A percentile compares a stretch with the other conserved stretches of the same genome.
Conservation (phyloP, 768 basidiomycete species). For the Gautieria morchelliformis region DNA sequence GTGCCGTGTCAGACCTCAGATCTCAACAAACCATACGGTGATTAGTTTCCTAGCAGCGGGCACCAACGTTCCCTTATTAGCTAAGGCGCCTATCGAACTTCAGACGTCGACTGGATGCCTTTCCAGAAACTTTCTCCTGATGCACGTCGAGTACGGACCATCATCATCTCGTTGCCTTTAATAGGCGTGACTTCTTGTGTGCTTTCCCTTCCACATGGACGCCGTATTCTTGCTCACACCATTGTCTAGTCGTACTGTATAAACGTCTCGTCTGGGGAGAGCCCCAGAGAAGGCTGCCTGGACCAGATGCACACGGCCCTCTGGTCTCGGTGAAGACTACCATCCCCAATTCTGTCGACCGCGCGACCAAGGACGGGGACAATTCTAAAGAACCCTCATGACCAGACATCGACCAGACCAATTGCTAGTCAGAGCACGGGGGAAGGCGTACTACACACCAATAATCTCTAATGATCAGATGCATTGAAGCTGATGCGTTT, state of each 20-base stretch:
- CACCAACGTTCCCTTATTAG: too few species aligned
- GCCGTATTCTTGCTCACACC: constrained; percentile 1
- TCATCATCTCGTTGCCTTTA: constrained; percentile 56
- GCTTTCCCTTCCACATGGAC: constrained; percentile 16
- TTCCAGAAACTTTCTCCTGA: constrained; percentile 31
- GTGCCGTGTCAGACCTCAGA: too few species aligned
- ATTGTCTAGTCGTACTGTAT: constrained; percentile 48
- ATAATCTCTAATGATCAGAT: neutral
- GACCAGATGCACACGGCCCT: constrained; percentile 4
- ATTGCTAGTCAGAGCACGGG: neutral
- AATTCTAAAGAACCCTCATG: neutral
- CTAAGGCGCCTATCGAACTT: too few species aligned
- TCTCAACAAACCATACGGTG: too few species aligned
- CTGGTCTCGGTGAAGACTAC: constrained; percentile 5
- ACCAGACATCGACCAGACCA: neutral
- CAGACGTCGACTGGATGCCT: neutral
- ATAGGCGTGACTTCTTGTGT: constrained; percentile 56
- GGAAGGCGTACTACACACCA: neutral
- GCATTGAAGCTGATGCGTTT: neutral
- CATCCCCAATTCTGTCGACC: neutral
- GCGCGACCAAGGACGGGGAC: neutral
- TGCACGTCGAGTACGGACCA: constrained; percentile 36
- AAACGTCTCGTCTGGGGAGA: constrained; percentile 50
- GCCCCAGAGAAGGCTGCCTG: constrained; percentile 24
- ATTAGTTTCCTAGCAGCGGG: too few species aligned